Evolutionary conservation across 345 rosid species (phyloP).

Genomic region (Rhodamnia argentea): DNA sequence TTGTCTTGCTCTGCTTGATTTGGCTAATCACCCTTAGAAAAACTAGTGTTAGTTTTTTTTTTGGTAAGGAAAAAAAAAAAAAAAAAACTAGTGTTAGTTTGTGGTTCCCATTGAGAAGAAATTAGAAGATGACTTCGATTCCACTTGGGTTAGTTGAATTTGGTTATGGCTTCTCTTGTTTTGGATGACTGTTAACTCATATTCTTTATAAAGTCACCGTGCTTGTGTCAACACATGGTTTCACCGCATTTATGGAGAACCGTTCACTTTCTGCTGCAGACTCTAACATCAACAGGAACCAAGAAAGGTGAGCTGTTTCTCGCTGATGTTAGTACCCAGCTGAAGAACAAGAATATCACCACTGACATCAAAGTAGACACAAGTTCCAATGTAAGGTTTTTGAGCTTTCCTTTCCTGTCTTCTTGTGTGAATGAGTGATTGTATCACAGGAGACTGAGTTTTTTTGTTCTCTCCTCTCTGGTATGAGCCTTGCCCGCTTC

Average conservation of each 20-base stretch:
- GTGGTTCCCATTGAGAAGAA: background rate
- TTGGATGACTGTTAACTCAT: background rate
- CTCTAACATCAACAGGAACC: constrained; percentile 59
- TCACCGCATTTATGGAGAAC: background rate
- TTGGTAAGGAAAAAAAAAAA: too few species aligned
- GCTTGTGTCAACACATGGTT: background rate
- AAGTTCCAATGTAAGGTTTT: constrained; percentile 38
- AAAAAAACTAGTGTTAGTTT: background rate
- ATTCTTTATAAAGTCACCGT: background rate
- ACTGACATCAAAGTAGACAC: constrained; percentile 86
- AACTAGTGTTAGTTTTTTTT: background rate
- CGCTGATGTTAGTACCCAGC: constrained; percentile 79
- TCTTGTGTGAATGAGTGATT: background rate
- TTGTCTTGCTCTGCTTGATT: background rate
- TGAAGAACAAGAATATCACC: constrained; percentile 85
- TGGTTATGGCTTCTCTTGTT: background rate
- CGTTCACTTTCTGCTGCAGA: constrained; percentile 19
- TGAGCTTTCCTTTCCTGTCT: background rate
- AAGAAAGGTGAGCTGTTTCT: constrained; percentile 73
- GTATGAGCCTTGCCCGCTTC: background rate
- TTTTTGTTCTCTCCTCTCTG: background rate
- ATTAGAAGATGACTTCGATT: background rate
- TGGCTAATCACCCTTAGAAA: background rate
- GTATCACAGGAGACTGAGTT: background rate
- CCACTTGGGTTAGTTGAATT: background rate